Percentiles rank a stretch among this genome's conserved stretches.
Conservation (phyloP, 352 stramenopile genomes). For the Globisporangium spiculum region DNA sequence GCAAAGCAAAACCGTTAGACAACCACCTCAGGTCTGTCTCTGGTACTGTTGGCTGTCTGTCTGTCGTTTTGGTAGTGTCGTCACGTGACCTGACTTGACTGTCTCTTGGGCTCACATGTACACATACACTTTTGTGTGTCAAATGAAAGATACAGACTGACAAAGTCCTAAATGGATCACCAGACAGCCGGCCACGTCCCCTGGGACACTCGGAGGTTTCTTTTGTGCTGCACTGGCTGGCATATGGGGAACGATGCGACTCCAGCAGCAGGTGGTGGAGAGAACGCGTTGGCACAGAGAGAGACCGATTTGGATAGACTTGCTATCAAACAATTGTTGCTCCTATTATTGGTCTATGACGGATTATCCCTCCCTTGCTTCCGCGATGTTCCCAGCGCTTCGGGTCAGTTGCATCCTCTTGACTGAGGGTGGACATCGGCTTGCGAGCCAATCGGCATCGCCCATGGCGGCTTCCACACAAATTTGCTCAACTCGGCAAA, state of each 20-base stretch:
- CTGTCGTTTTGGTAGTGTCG: not conserved
- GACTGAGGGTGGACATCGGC: conserved; percentile 11
- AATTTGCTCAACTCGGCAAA: not conserved
- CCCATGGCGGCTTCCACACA: not conserved
- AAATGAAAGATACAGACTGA: not conserved
- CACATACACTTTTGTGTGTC: not conserved
- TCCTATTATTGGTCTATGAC: not conserved
- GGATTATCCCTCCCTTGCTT: not conserved
- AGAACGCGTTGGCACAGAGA: too few relatives aligned
- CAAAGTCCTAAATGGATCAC: too few relatives aligned
- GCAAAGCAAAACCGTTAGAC: not conserved
- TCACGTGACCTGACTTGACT: not conserved
- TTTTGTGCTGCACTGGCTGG: not conserved
- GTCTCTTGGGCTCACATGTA: not conserved
- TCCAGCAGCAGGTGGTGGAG: not conserved
- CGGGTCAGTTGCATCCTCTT: not conserved
- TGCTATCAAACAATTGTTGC: too few relatives aligned
- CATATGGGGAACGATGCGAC: not conserved
- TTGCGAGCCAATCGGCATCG: conserved; percentile 5
- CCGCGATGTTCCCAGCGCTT: not conserved
- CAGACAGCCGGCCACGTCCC: too few relatives aligned
- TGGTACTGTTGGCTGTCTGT: not conserved
- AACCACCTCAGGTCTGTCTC: not conserved
- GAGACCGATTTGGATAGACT: too few relatives aligned
- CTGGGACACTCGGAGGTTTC: not conserved